Evolutionary conservation across 768 basidiomycete genomes (phyloP).

Genomic region (Suillus americanus): DNA sequence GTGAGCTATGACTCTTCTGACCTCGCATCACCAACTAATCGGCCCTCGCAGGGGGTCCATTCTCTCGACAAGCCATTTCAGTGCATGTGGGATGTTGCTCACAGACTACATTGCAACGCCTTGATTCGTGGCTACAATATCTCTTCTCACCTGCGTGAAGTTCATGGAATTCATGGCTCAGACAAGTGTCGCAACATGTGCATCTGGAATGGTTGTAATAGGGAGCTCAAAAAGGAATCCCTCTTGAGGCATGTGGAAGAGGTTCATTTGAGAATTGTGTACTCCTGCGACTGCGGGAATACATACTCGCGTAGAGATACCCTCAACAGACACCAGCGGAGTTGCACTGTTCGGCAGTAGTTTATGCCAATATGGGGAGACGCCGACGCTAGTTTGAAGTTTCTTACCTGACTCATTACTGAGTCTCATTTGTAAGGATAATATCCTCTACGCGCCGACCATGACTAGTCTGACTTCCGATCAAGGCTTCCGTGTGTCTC

Average conservation of each 20-base stretch:
- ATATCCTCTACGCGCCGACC: too few species aligned
- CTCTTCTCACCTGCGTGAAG: background rate
- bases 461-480: too few species aligned
- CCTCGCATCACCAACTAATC: background rate
- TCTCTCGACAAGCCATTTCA: background rate
- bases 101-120: background rate
- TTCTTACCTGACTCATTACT: background rate
- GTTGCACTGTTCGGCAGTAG: too few species aligned
- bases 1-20: background rate
- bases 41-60: background rate
- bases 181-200: too few species aligned
- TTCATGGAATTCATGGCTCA: background rate
- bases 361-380: background rate
- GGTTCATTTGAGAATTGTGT: constrained; percentile 17
- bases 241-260: constrained; percentile 23
- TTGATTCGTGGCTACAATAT: background rate
- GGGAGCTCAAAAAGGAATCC: background rate
- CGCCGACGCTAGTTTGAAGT: background rate
- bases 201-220: background rate
- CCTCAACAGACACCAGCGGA: constrained; percentile 17
- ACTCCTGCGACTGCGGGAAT: constrained; percentile 23
- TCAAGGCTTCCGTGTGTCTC: background rate
- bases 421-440: background rate
- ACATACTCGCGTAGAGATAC: constrained; percentile 19
- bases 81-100: background rate